These are phyloP conservation scores for Cadophora sp. DNA, from an alignment of 2,329 filamentous ascomycete species.

Conservation along the genomic window DNA sequence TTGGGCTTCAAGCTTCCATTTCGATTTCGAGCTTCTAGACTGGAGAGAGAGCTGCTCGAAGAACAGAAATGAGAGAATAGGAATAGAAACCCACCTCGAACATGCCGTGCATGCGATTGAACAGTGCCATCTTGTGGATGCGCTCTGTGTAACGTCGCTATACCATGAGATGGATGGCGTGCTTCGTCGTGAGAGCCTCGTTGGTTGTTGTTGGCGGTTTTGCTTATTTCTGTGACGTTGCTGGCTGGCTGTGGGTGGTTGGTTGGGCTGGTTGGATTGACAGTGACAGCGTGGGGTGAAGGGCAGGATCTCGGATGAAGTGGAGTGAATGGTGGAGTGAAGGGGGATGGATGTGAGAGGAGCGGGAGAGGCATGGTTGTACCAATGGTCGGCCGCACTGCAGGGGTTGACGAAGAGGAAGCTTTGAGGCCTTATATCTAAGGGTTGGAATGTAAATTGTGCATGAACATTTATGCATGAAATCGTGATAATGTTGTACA, in stretches of 20 bases:
- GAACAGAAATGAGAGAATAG: not conserved
- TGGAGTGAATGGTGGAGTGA: not conserved
- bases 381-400: not conserved
- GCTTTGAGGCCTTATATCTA: not conserved
- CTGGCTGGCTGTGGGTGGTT: no score
- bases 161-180: not conserved
- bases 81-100: conserved; percentile 36
- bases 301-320: not conserved
- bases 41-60: not conserved
- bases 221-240: conserved; percentile 12
- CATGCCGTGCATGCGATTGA: conserved; percentile 30
- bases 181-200: not conserved
- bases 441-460: not conserved
- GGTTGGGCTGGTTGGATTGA: not conserved
- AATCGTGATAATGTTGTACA: conserved; percentile 12
- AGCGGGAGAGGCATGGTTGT: not conserved
- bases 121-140: conserved; percentile 5
- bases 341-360: not conserved
- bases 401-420: not conserved
- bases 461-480: conserved; percentile 8
- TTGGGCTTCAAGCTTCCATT: not conserved
- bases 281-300: not conserved
- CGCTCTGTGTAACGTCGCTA: conserved; percentile 11
- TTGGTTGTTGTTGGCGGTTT: not conserved
- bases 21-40: not conserved